These are phyloP conservation scores for Exophiala sp. DNA, from an alignment of 2,329 filamentous ascomycete species.

Conservation along the genomic window DNA sequence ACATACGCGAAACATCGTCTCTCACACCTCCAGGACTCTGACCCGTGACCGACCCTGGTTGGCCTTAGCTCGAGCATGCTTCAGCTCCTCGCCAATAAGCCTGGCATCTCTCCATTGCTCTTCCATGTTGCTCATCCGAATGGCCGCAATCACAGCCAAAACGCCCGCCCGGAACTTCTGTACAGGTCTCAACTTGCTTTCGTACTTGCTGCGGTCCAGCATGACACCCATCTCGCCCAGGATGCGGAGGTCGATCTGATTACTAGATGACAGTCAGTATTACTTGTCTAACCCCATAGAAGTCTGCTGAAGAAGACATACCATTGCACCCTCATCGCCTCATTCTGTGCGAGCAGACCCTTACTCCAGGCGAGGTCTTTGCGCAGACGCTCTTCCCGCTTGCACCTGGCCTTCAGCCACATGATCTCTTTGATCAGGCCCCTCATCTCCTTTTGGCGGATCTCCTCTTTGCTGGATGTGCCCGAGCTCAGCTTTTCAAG, in stretches of 20 bases:
- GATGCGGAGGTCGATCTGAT: conserved; percentile 83
- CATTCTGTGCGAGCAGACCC: conserved; percentile 78
- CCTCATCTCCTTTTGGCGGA: conserved; percentile 63
- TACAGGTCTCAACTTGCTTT: conserved; percentile 31
- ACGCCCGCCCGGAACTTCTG: conserved; percentile 43
- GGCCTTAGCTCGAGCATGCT: conserved; percentile 20
- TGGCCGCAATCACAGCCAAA: conserved; percentile 42
- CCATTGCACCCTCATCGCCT: conserved; percentile 65
- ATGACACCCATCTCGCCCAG: conserved; percentile 77
- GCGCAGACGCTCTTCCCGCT: conserved; percentile 76
- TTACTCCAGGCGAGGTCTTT: conserved; percentile 82
- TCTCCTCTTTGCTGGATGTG: conserved; percentile 42
- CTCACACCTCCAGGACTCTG: conserved; percentile 12
- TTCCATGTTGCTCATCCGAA: conserved; percentile 45
- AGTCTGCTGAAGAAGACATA: conserved; percentile 51
- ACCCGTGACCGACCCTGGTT: conserved; percentile 12
- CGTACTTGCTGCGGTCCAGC: conserved; percentile 34
- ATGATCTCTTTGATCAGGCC: conserved; percentile 86
- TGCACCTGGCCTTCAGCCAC: conserved; percentile 79
- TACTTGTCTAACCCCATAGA: conserved; percentile 2
- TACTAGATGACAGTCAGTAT: conserved; percentile 55
- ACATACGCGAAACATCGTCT: not conserved
- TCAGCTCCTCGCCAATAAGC: conserved; percentile 43
- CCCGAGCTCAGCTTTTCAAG: conserved; percentile 44
- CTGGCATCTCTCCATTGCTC: conserved; percentile 44